Percentiles rank a stretch among this genome's conserved stretches.
These are phyloP conservation scores for Conringia planisiliqua DNA, from an alignment of 345 rosid species.

Conservation along the genomic window DNA sequence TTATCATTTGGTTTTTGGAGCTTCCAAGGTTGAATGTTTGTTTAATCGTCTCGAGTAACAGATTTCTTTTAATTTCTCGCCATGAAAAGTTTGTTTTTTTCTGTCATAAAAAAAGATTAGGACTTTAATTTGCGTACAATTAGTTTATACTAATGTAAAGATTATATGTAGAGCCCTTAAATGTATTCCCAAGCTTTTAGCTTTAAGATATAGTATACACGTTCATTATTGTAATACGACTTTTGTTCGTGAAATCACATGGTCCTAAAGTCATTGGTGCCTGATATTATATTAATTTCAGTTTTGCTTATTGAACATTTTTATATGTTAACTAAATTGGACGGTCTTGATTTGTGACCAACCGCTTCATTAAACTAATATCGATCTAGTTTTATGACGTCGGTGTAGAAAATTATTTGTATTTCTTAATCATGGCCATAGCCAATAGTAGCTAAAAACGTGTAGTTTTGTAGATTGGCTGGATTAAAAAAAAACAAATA, in stretches of 20 bases:
- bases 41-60: slow-evolving; percentile 28
- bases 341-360: slow-evolving; percentile 27
- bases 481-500: background rate
- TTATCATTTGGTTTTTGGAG: slow-evolving; percentile 21
- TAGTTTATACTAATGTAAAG: background rate
- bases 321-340: slow-evolving; percentile 16
- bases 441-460: slow-evolving; percentile 5
- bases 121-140: slow-evolving; percentile 20
- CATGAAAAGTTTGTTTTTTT: background rate
- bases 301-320: slow-evolving; percentile 3
- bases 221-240: slow-evolving; percentile 30
- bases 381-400: slow-evolving; percentile 21
- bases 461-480: slow-evolving; percentile 11
- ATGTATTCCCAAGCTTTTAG: slow-evolving; percentile 14
- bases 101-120: slow-evolving; percentile 8
- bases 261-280: slow-evolving; percentile 49
- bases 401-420: background rate
- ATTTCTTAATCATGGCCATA: slow-evolving; percentile 3
- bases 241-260: slow-evolving; percentile 50
- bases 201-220: slow-evolving; percentile 4
- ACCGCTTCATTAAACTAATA: slow-evolving; percentile 15
- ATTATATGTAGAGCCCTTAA: background rate
- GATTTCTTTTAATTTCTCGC: slow-evolving; percentile 2
- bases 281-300: slow-evolving; percentile 21
- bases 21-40: slow-evolving; percentile 38